Base-by-base conservation (phyloP, 2,329 filamentous ascomycete species). In the Metarhizium sp. region DNA sequence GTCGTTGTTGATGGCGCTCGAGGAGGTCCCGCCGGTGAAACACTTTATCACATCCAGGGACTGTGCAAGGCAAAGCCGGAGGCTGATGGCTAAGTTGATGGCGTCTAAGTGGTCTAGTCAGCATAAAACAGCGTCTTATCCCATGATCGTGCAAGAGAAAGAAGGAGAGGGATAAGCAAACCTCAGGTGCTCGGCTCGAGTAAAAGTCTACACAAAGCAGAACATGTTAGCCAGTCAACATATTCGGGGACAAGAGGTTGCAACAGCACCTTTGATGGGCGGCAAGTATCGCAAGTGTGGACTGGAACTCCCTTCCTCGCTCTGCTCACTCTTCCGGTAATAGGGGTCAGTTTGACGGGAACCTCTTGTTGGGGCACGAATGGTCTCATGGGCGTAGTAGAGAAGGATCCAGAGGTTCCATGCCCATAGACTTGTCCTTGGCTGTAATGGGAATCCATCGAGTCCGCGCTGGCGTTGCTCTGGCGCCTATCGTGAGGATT, bases 111-210 rank as follows among this genome's bases (percentile, higher is more conserved):
- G 18, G 42, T 34, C 47, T 45, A 57, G 63, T 69, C 61, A 71
- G 67, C 58, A 53, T 56, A 54, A 32, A 30, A 40, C 16, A 43
- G 25, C 45, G 13, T 29, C 49, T 54, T 7, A 11, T 34, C 14
- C 13, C 20, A 65, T 66, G 5, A 43, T 14, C 20, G 14, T 13
- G 4, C 45, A 25, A 51, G 49, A 14, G 43, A 47, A 20, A 51
- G 49, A 14, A 46, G 29, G 25, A 25, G 25, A 25, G 25, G 25
- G 3, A 25, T 25, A 47, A 53, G 63, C 71, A 59, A 65, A 84
- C 81, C 80, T 79, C 46, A 85, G 68, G 67, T 85, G 82, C 63
- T 85, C 81, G 34, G 81, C 82, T 63, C 82, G 73, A 13, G 81
- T 84, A 59, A 85, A 85, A 2, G 78, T 84, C 81, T 84, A 56